Evolutionary conservation across 805 yeast genomes (phyloP).

Genomic region (Ogataea ramenticola): DNA sequence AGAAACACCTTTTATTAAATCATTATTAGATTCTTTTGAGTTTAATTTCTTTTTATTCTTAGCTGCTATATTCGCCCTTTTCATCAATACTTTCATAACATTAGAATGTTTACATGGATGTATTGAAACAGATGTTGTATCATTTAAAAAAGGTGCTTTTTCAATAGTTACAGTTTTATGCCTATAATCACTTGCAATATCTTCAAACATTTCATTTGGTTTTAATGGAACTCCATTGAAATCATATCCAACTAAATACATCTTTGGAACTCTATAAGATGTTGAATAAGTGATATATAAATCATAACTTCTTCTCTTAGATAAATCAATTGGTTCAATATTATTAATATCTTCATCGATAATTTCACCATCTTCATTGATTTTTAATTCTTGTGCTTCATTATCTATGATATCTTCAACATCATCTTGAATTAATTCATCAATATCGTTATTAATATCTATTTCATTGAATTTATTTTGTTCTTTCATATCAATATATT

Average conservation of each 20-base stretch:
- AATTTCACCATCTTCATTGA: slow-evolving; percentile 11
- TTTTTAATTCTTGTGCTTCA: slow-evolving; percentile 10
- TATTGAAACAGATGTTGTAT: slow-evolving; percentile 76
- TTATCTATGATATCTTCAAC: slow-evolving; percentile 18
- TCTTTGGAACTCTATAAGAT: slow-evolving; percentile 90
- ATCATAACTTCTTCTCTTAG: slow-evolving; percentile 67
- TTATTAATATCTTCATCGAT: slow-evolving; percentile 32
- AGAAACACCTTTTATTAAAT: slow-evolving; percentile 35
- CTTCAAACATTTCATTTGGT: slow-evolving; percentile 91
- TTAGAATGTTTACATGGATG: slow-evolving; percentile 96
- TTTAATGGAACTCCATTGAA: slow-evolving; percentile 77
- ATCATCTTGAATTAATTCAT: slow-evolving; percentile 27
- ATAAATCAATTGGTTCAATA: slow-evolving; percentile 21
- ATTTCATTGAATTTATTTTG: slow-evolving; percentile 15
- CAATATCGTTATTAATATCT: slow-evolving; percentile 37
- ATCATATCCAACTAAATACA: slow-evolving; percentile 84
- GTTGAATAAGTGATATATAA: slow-evolving; percentile 90
- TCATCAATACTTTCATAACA: slow-evolving; percentile 86
- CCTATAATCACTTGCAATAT: slow-evolving; percentile 83
- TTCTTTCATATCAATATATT: slow-evolving; percentile 18
- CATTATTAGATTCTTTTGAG: too few relatives aligned
- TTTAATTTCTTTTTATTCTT: slow-evolving; percentile 5
- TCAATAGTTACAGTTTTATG: slow-evolving; percentile 97
- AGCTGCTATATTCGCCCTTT: slow-evolving; percentile 52
- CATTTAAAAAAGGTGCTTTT: slow-evolving; percentile 73